Evolutionary conservation across 345 rosid species (phyloP), one percentile per base, ranked within the genome.

Genomic region (Eucalyptus fibrosa): DNA sequence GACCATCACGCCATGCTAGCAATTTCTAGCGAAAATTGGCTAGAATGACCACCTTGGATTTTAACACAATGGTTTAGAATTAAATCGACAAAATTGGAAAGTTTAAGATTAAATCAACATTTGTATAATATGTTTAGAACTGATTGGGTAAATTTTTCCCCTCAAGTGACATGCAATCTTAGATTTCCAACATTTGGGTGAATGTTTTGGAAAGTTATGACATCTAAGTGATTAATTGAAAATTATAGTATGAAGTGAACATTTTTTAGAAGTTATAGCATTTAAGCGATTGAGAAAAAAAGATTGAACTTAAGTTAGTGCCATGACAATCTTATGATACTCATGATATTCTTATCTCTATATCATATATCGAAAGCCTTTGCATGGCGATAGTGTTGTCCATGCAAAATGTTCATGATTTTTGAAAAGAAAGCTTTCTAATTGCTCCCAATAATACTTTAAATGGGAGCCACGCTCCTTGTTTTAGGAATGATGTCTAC

Each of bases 271-370:
- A 65, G 0, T 15, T 15, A 7, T 62, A n/a, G 72, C 19, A 15
- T 14, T 65, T n/a, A 7, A 28, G 32, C 0, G 37, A 65, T 65
- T n/a, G 0, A 60, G 17, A 60, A 60, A 60, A 28, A 12, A 60
- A 5, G 1, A 21, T 9, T 6, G 32, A 0, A 12, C 37, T 65
- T 15, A 65, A 65, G 9, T 65, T 0, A n/a, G 77, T 17, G 19
- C 5, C 18, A n/a, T 30, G 0, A 15, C 0, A 65, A 65, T 30
- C 0, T n/a, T 30, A n/a, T 30, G 18, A 30, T 30, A 65, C 34
- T 62, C 0, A 0, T 30, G 72, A 8, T n/a, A 3, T 30, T 32
- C 10, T n/a, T 65, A 15, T 65, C 18, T 16, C 19, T 30, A 65
- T n/a, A 65, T 65, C 77, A 65, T 65, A 14, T 65, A 15, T 65